Evolutionary conservation across 495 filamentous ascomycete genomes (phyloP), one percentile per base, ranked within the genome.

Genomic region (Thozetella sp.): DNA sequence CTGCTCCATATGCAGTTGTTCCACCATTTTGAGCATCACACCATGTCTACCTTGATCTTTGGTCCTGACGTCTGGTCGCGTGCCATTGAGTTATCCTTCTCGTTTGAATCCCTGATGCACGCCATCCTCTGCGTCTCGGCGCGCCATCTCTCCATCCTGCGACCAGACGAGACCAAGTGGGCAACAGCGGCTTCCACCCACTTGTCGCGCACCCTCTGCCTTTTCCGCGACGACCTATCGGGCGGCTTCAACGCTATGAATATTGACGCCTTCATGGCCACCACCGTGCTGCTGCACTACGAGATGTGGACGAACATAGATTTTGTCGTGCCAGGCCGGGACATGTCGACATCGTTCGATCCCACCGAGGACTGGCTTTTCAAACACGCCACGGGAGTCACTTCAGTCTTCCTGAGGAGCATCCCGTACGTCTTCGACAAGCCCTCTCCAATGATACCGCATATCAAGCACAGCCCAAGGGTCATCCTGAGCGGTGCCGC

Each of bases 251-350:
- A 12, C 45, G 46, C 59, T 13, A 55, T 34, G 15, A 40, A 61
- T 13, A 37, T 61, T 20, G 59, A 61, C 25, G 37, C 59, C 23
- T 61, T 61, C 25, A 51, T 59, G 37, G 51, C 37, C 37, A 63
- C 56, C 15, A 46, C 61, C 1, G 17, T 48, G 1, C 48, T 63
- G 30, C 19, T 63, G 19, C 53, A 55, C 20, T 55, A 59, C 37
- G 61, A 59, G 24, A 63, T 58, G 22, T 63, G 61, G 61, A 59
- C 37, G 2, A 63, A 59, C 54, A 19, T 26, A 17, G 61, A 63
- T 10, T 63, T 54, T 45, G 27, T 25, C 23, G 10, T 55, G 25
- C 24, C 52, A 20, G 20, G 9, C 19, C 37, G 24, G 48, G 40
- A 55, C n/a, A 52, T 46, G 6, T 24, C 12, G 2, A 22, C 48